Evolutionary conservation across 140 eudicot species (phyloP).

Genomic region (Flaveria floridana): DNA sequence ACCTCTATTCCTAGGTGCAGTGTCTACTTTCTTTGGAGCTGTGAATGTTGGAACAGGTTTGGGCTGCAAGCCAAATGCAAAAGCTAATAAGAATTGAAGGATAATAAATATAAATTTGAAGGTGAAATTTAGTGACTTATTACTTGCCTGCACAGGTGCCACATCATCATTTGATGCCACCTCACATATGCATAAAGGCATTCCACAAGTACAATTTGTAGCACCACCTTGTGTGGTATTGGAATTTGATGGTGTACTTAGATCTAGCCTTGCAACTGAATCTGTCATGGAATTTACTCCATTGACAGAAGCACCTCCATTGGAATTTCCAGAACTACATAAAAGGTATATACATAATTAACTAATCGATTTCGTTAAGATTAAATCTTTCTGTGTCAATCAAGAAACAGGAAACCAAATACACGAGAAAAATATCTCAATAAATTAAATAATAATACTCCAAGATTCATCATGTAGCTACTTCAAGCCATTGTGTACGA

Average conservation of each 20-base stretch:
- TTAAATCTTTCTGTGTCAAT: neutral
- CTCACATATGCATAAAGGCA: conserved; percentile 99
- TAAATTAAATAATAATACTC: neutral
- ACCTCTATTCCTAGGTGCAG: conserved; percentile 59
- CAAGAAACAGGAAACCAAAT: conserved; percentile 1
- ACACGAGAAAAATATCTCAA: neutral
- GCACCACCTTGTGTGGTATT: conserved; percentile 34
- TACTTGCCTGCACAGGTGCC: conserved; percentile 48
- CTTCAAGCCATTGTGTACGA: neutral
- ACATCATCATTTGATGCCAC: conserved; percentile 52
- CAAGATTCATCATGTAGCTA: neutral
- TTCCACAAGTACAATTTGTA: conserved; percentile 91
- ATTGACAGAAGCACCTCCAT: conserved; percentile 39
- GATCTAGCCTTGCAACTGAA: conserved; percentile 55
- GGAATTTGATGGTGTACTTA: conserved; percentile 35
- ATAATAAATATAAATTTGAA: conserved; percentile 20
- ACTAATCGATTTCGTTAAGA: neutral
- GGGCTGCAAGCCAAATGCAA: conserved; percentile 35
- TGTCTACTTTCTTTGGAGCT: conserved; percentile 51
- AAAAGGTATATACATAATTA: neutral
- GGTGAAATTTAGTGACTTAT: conserved; percentile 16
- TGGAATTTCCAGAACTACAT: conserved; percentile 41
- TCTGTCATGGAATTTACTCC: conserved; percentile 52
- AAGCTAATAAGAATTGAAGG: conserved; percentile 18
- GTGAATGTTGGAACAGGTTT: conserved; percentile 37